Percentiles rank a stretch among this genome's conserved stretches.
These are phyloP conservation scores for Thymus mandschuricus DNA, from an alignment of 257 asterid genomes.

Conservation along the genomic window DNA sequence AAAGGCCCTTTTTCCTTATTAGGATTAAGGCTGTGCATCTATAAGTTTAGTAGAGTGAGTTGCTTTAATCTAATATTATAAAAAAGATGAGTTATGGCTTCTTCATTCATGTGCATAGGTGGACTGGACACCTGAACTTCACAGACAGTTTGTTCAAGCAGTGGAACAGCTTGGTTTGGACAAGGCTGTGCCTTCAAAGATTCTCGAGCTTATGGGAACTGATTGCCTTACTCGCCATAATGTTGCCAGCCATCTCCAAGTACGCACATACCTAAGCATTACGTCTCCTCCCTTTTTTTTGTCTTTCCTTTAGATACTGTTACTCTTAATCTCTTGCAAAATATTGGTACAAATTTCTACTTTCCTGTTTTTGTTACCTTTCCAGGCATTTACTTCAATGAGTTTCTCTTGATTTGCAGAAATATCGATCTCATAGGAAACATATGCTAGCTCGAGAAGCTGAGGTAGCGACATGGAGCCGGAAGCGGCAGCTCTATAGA, in stretches of 20 bases:
- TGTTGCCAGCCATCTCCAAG: constrained; percentile 98
- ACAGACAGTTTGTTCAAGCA: constrained; percentile 85
- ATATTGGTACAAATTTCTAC: not conserved
- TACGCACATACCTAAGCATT: constrained; percentile 35
- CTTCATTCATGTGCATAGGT: constrained; percentile 51
- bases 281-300: not conserved
- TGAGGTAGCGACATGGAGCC: constrained; percentile 78
- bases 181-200: constrained; percentile 96
- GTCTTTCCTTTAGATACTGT: not conserved
- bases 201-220: constrained; percentile 89
- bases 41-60: not conserved
- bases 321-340: not conserved
- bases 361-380: not conserved
- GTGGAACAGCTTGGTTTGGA: constrained; percentile 97
- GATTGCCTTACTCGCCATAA: constrained; percentile 97
- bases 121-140: constrained; percentile 98
- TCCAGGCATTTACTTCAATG: constrained; percentile 2
- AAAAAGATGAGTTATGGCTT: constrained; percentile 20
- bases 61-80: constrained; percentile 22
- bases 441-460: constrained; percentile 84
- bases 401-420: constrained; percentile 52
- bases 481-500: constrained; percentile 61
- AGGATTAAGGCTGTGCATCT: not conserved
- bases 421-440: constrained; percentile 82
- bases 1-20: not conserved